phyloP scores from a whole-genome alignment of 371 early-diverging fungal species.

The Catenaria anguillulae region DNA sequence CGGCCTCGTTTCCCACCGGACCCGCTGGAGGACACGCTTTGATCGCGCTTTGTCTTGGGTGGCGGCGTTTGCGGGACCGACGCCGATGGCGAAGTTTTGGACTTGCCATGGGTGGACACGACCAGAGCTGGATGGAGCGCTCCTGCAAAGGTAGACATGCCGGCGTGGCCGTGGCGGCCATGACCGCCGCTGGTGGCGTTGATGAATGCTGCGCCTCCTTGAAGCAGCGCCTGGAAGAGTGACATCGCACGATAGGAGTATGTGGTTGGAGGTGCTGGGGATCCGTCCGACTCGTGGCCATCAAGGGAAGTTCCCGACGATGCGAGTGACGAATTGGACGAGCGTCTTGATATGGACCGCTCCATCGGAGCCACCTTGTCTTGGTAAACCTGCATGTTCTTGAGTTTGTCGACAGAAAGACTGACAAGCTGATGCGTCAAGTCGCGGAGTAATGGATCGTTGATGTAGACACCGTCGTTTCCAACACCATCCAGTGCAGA shows the following conservation, averaged over 20 bases:
- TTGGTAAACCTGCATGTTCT: conserved; percentile 4
- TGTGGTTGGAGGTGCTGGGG: not conserved
- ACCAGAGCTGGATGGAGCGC: too few species aligned
- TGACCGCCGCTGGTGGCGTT: too few species aligned
- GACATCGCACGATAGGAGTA: not conserved
- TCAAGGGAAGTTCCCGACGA: conserved; percentile 11
- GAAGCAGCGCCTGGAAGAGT: conserved; percentile 1
- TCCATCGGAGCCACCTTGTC: not conserved
- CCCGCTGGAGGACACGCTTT: too few species aligned
- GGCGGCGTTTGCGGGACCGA: not conserved
- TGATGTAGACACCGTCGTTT: not conserved
- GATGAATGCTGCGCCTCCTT: too few species aligned
- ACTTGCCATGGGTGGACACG: conserved; percentile 4
- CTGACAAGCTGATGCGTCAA: not conserved
- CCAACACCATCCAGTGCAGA: not conserved
- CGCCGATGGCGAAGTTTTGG: not conserved
- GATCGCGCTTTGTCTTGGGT: conserved; percentile 7
- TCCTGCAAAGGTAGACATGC: too few species aligned
- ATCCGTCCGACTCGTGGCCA: not conserved
- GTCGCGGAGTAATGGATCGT: not conserved
- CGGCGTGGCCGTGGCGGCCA: too few species aligned
- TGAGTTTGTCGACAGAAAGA: conserved; percentile 7
- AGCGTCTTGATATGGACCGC: too few species aligned
- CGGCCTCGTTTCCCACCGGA: too few species aligned
- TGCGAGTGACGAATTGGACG: not conserved